Evolutionary conservation across 345 rosid genomes (phyloP).

Genomic region (Anacardium occidentale): DNA sequence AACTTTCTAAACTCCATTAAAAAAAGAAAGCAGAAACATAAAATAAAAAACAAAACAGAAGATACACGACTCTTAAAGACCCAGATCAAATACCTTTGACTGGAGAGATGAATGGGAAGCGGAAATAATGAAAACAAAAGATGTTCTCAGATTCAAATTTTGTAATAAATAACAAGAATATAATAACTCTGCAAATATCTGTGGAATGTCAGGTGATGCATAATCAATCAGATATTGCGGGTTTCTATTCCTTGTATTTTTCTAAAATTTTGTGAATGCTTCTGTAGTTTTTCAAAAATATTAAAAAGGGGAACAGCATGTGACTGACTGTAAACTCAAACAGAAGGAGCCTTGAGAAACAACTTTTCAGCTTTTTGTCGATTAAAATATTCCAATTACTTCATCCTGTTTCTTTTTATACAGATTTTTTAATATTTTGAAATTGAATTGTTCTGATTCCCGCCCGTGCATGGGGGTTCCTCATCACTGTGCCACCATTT

Average conservation of each 20-base stretch:
- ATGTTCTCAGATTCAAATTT: slow-evolving; percentile 29
- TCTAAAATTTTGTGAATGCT: background rate
- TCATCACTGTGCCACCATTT: background rate
- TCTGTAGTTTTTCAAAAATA: background rate
- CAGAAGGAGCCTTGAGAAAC: background rate
- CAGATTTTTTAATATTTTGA: slow-evolving; percentile 19
- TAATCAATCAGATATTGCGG: slow-evolving; percentile 25
- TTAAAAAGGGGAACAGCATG: background rate
- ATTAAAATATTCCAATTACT: slow-evolving; percentile 9
- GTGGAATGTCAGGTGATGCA: slow-evolving; percentile 37
- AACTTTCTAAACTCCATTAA: background rate
- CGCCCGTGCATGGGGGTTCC: slow-evolving; percentile 34
- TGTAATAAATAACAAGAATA: slow-evolving; percentile 7
- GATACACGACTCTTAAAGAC: slow-evolving; percentile 8
- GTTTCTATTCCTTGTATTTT: slow-evolving; percentile 34
- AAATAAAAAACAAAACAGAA: slow-evolving; percentile 7
- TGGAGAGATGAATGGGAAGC: slow-evolving; percentile 30
- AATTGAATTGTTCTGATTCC: slow-evolving; percentile 30
- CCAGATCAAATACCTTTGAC: slow-evolving; percentile 45
- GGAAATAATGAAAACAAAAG: slow-evolving; percentile 22
- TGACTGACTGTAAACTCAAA: slow-evolving; percentile 10
- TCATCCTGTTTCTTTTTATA: background rate
- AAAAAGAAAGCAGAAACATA: background rate
- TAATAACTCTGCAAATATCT: slow-evolving; percentile 24
- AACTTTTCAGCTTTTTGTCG: slow-evolving; percentile 37